A percentile compares a stretch with the other conserved stretches of the same genome.
Evolutionary conservation across 148 eudicot genomes (phyloP).

Genomic region (Cornus kousa): DNA sequence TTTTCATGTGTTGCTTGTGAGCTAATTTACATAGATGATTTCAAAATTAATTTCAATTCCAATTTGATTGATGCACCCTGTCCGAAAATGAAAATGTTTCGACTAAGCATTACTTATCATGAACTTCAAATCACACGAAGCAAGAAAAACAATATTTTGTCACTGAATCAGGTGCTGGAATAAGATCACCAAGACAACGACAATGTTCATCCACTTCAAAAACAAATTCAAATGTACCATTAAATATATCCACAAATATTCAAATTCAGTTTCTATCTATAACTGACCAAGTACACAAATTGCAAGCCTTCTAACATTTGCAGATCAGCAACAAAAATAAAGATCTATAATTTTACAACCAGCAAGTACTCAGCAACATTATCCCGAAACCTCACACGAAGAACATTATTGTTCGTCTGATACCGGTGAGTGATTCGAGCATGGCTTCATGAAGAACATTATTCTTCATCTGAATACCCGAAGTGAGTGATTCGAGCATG

Average conservation of each 20-base stretch:
- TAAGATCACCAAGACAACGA: too few species aligned
- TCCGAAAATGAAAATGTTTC: too few species aligned
- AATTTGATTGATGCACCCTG: too few species aligned
- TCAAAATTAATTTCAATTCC: too few species aligned
- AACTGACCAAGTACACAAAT: background rate
- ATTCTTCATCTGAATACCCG: slow-evolving; percentile 58
- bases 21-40: too few species aligned
- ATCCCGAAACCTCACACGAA: background rate
- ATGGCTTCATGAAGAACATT: slow-evolving; percentile 6
- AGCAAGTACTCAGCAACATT: background rate
- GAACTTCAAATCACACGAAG: too few species aligned
- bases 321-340: background rate
- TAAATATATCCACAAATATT: background rate
- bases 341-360: background rate
- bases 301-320: background rate
- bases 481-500: slow-evolving; percentile 54
- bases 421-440: slow-evolving; percentile 61
- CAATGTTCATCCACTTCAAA: background rate
- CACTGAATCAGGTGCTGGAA: too few species aligned
- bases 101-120: too few species aligned
- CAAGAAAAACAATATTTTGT: too few species aligned
- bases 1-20: too few species aligned
- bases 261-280: background rate
- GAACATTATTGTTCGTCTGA: slow-evolving; percentile 34
- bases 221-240: background rate